phyloP scores from a whole-genome alignment of 257 asterid species.

The Solanum commersonii region DNA sequence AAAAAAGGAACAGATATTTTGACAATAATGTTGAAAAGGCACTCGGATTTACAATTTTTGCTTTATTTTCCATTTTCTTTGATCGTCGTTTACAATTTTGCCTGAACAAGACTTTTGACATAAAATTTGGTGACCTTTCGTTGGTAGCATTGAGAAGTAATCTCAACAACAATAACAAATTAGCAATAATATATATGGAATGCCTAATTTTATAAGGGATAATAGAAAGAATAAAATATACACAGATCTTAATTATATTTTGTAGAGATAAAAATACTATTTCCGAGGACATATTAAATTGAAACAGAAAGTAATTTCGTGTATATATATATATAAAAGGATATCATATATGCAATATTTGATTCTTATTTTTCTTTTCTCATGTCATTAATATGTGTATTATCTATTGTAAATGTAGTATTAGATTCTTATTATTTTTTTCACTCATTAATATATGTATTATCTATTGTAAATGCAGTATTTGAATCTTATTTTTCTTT shows the following conservation, averaged over 20 bases:
- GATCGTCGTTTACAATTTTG: neutral
- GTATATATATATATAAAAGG: no score
- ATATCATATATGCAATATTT: no score
- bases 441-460: neutral
- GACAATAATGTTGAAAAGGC: neutral
- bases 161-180: neutral
- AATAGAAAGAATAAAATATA: neutral
- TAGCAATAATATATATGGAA: no score
- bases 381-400: neutral
- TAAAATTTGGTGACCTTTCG: no score
- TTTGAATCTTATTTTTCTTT: neutral
- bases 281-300: neutral
- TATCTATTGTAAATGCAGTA: neutral
- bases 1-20: neutral
- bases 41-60: neutral
- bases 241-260: neutral
- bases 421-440: neutral
- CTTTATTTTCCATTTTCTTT: neutral
- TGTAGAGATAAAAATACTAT: neutral
- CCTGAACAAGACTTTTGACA: neutral
- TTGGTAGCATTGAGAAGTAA: neutral
- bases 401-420: neutral
- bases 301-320: neutral
- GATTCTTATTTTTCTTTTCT: neutral
- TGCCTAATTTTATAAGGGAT: neutral